Percentiles rank a stretch among this genome's conserved stretches.
Evolutionary conservation across 2,329 filamentous ascomycete genomes (phyloP).

Genomic region (Thielaviopsis populi): DNA sequence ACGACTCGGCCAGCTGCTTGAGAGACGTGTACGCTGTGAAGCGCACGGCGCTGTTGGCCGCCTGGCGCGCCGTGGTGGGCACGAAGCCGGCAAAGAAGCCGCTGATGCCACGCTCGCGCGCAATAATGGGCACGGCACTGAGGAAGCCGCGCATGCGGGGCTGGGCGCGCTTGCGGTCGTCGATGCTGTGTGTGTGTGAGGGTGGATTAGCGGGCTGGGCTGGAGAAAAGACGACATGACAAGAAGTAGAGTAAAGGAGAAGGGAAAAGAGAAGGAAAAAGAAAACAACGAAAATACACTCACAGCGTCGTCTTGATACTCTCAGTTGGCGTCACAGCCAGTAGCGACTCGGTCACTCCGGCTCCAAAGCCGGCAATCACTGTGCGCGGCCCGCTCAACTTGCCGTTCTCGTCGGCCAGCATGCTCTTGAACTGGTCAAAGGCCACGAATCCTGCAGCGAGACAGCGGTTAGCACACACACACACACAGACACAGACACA

Average conservation of each 20-base stretch:
- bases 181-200: conserved; percentile 42
- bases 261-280: too few species aligned
- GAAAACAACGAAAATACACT: conserved; percentile 16
- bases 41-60: conserved; percentile 81
- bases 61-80: conserved; percentile 85
- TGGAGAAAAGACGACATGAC: too few species aligned
- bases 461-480: not conserved
- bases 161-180: conserved; percentile 75
- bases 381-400: conserved; percentile 77
- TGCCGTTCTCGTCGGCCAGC: conserved; percentile 69
- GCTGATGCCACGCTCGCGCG: conserved; percentile 68
- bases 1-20: conserved; percentile 81
- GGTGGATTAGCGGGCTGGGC: too few species aligned
- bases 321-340: conserved; percentile 93
- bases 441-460: conserved; percentile 60
- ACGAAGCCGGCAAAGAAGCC: conserved; percentile 97
- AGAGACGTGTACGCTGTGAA: conserved; percentile 85
- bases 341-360: conserved; percentile 79
- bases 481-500: not conserved
- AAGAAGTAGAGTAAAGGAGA: too few species aligned
- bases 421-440: conserved; percentile 88
- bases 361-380: conserved; percentile 90
- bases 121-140: conserved; percentile 76
- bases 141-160: conserved; percentile 86
- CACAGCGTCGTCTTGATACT: conserved; percentile 94